These are phyloP conservation scores for Sutorius australiensis DNA, from an alignment of 768 basidiomycete species.

Conservation along the genomic window DNA sequence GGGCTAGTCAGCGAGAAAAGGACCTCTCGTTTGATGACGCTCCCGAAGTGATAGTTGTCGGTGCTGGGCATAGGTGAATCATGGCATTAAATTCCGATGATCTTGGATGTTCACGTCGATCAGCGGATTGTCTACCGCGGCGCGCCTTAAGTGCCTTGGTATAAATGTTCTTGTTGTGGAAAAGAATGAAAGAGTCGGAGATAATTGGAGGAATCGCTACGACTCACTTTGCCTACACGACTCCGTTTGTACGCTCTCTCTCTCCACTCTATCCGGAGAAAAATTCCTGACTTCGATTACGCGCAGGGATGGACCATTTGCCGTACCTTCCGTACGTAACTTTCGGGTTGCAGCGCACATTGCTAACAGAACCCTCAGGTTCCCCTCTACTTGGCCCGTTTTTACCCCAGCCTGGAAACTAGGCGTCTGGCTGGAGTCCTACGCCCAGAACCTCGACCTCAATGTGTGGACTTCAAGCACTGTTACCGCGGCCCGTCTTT, in stretches of 20 bases:
- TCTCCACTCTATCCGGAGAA: neutral
- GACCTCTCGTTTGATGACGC: neutral
- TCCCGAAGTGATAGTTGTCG: conserved; percentile 48
- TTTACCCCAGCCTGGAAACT: conserved; percentile 47
- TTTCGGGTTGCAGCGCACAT: neutral
- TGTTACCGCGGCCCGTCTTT: conserved; percentile 27
- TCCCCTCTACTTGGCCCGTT: conserved; percentile 50
- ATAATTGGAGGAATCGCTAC: conserved; percentile 56
- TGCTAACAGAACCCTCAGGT: conserved; percentile 29
- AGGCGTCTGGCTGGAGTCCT: conserved; percentile 59
- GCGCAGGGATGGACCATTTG: conserved; percentile 2
- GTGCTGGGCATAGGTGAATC: conserved; percentile 51
- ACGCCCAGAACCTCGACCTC: conserved; percentile 53
- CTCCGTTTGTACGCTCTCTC: conserved; percentile 32
- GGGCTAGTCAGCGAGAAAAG: neutral
- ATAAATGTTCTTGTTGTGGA: conserved; percentile 54
- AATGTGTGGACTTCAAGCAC: conserved; percentile 55
- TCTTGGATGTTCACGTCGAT: neutral
- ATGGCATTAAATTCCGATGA: conserved; percentile 41
- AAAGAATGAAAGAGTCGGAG: conserved; percentile 46
- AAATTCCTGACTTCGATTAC: neutral
- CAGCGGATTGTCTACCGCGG: conserved; percentile 36
- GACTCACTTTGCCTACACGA: conserved; percentile 53
- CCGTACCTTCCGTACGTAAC: conserved; percentile 46
- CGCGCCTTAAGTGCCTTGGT: conserved; percentile 55